Base-by-base conservation (phyloP, 2,329 filamentous ascomycete genomes). In the Clonostachys byssicola region DNA sequence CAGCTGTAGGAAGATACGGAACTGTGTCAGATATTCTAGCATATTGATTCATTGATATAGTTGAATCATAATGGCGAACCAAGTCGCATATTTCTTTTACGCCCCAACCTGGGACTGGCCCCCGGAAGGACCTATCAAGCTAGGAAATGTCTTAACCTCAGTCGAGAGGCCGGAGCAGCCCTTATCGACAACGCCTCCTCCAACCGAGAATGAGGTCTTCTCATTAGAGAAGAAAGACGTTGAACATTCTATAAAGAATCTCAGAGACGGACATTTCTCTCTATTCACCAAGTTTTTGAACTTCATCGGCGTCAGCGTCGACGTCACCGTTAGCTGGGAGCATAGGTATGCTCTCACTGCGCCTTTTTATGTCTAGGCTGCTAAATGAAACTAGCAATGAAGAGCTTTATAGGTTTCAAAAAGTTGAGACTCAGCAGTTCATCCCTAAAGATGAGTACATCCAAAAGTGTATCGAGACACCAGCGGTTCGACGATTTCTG, bases 101-200 rank as follows among this genome's bases (percentile, higher is more conserved):
- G 50, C 48, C 7, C 52, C 52, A 18, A 52, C 50, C 4, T 52
- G 48, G 50, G 52, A 53, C 35, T 52, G 35, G 35, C 51, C 49
- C 2, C 50, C 52, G 1, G 42, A 42, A 5, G 52, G 51, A 8
- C 47, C 52, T 12, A 50, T 53, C n/a, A 51, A 52, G 46, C 44
- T 53, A 12, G 52, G 52, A 6, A 53, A 52, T 40, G 46, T 52
- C 36, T 41, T 53, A n/a, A 40, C 47, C 10, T 52, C 50, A 8
- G 48, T 52, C 12, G 47, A 52, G 33, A 53, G 38, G 16, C 52
- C 52, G 1, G 30, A 53, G 12, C 48, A 41, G 2, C 46, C 52
- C 4, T 46, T 54, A 10, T 43, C 34, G 16, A 45, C 45, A 5
- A 20, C 23, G 5, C 23, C 46, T n/a, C 42, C 49, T 7, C 13